Evolutionary conservation across 2,329 filamentous ascomycete species (phyloP).

Genomic region (Epichloe baconii): DNA sequence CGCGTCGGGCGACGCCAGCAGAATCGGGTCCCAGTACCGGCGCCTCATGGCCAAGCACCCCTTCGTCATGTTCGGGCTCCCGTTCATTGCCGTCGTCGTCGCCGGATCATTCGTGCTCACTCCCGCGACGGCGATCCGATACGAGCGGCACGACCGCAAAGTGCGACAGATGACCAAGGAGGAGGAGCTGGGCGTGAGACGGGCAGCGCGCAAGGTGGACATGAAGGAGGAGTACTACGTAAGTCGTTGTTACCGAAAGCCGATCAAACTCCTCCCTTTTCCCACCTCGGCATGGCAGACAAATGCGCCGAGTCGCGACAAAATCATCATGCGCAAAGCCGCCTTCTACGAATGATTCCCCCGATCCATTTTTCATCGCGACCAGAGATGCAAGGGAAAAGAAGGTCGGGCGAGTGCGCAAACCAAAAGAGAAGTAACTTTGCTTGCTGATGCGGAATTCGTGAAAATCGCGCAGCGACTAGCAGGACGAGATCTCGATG

Average conservation of each 20-base stretch:
- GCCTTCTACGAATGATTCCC: not conserved
- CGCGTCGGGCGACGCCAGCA: constrained; percentile 49
- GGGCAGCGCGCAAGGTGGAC: constrained; percentile 56
- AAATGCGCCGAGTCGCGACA: not conserved
- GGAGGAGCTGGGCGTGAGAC: constrained; percentile 73
- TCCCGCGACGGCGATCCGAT: constrained; percentile 82
- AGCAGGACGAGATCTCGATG: constrained; percentile 77
- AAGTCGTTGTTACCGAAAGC: constrained; percentile 23
- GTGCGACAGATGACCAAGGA: constrained; percentile 75
- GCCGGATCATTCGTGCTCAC: constrained; percentile 90
- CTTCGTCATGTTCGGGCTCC: constrained; percentile 85
- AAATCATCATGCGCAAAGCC: not conserved
- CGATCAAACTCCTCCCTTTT: too few species aligned
- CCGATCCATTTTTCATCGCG: not conserved
- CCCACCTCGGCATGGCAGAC: not conserved
- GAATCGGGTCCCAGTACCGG: constrained; percentile 66
- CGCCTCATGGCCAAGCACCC: constrained; percentile 62
- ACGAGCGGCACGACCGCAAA: constrained; percentile 85
- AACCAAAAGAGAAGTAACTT: not conserved
- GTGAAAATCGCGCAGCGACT: constrained; percentile 14
- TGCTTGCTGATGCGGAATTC: not conserved
- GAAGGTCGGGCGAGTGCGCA: not conserved
- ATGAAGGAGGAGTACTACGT: constrained; percentile 83
- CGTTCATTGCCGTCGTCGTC: constrained; percentile 81
- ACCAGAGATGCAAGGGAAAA: not conserved